phyloP scores from a whole-genome alignment of 2,329 filamentous ascomycete genomes.

The Penicillium sclerotigenum region DNA sequence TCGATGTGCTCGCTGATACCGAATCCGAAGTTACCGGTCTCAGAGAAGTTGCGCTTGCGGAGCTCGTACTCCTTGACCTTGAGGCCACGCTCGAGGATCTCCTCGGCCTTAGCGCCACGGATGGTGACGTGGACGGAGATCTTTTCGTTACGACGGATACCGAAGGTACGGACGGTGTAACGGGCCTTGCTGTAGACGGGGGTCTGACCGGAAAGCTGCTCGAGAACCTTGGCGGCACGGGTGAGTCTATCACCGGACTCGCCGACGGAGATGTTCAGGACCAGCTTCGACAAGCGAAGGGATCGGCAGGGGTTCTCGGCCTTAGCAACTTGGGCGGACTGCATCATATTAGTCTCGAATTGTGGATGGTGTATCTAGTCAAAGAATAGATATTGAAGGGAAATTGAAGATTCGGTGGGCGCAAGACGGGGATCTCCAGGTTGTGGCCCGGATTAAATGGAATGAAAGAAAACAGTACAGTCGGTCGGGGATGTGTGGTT shows the following conservation, averaged over 20 bases:
- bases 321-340: conserved; percentile 71
- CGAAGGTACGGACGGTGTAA: conserved; percentile 99
- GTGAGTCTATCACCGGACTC: conserved; percentile 99
- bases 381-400: conserved; percentile 3
- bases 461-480: not conserved
- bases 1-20: conserved; percentile 99
- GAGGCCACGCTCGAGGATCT: conserved; percentile 99
- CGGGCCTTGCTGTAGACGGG: conserved; percentile 99
- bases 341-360: conserved; percentile 34
- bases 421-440: not conserved
- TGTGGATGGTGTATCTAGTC: conserved; percentile 11
- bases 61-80: conserved; percentile 99
- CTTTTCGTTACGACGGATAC: conserved; percentile 99
- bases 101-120: conserved; percentile 98
- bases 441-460: not conserved
- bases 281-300: conserved; percentile 98
- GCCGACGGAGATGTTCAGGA: conserved; percentile 99
- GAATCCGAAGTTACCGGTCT: conserved; percentile 99
- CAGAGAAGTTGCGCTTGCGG: conserved; percentile 98
- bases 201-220: conserved; percentile 99
- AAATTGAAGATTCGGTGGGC: conserved; percentile 7
- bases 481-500: not conserved
- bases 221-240: conserved; percentile 98
- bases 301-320: conserved; percentile 98
- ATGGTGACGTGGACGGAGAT: conserved; percentile 99